These are phyloP conservation scores for Neotropicomus parvogracilis DNA, from an alignment of 1,284 basidiomycete species.

Conservation along the genomic window DNA sequence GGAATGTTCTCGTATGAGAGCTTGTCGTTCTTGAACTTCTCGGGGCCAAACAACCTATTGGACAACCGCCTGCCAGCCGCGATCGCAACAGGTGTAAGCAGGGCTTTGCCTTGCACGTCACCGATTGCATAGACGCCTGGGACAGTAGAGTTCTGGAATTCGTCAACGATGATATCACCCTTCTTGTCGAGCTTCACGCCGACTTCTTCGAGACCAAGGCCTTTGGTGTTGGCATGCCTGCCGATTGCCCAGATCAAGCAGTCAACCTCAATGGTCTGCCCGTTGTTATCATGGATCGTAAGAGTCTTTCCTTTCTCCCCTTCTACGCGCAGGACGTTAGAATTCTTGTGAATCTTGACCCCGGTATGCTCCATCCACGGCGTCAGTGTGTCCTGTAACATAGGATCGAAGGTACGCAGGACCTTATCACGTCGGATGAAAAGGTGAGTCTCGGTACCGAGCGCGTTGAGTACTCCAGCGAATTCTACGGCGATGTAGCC, in stretches of 20 bases:
- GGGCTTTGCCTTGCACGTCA: conserved; percentile 88
- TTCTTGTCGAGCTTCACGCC: conserved; percentile 76
- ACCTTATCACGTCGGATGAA: conserved; percentile 89
- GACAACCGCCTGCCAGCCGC: conserved; percentile 88
- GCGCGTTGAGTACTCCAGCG: conserved; percentile 83
- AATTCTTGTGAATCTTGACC: conserved; percentile 79
- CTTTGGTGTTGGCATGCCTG: conserved; percentile 75
- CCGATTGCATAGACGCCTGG: conserved; percentile 81
- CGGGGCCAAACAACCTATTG: conserved; percentile 88
- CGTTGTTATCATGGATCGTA: conserved; percentile 67
- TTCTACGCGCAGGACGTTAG: conserved; percentile 76
- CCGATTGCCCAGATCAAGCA: conserved; percentile 94
- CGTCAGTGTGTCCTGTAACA: conserved; percentile 83
- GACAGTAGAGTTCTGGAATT: conserved; percentile 84
- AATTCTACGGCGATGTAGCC: conserved; percentile 98
- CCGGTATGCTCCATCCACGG: conserved; percentile 95
- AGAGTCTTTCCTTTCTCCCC: conserved; percentile 66
- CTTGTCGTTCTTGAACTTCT: conserved; percentile 83
- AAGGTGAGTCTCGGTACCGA: conserved; percentile 89
- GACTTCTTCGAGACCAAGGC: conserved; percentile 74
- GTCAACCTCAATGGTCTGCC: conserved; percentile 83
- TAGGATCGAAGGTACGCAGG: conserved; percentile 89
- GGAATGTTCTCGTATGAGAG: conserved; percentile 90
- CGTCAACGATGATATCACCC: conserved; percentile 86
- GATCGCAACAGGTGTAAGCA: conserved; percentile 97